A percentile compares a stretch with the other conserved stretches of the same genome.
phyloP scores from a whole-genome alignment of 1,139 yeast genomes.

The Blastobotrys aristatus region DNA sequence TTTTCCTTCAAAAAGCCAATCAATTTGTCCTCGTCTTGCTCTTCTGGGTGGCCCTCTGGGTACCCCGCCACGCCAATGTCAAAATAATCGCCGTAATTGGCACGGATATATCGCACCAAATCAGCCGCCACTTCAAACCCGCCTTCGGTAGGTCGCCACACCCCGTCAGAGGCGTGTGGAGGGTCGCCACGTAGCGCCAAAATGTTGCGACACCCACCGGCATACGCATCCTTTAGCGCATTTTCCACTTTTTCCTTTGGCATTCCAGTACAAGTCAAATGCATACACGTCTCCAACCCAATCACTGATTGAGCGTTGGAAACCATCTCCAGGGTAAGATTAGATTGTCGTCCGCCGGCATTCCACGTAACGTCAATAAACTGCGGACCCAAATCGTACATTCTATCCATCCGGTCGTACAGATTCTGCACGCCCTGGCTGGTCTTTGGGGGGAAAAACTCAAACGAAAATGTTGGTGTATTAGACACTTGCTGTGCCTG shows the following conservation, averaged over 20 bases:
- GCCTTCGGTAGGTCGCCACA: slow-evolving; percentile 50
- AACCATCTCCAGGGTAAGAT: slow-evolving; percentile 83
- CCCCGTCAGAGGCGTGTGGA: slow-evolving; percentile 51
- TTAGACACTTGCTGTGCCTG: slow-evolving; percentile 29
- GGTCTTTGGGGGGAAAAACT: slow-evolving; percentile 97
- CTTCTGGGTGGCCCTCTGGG: slow-evolving; percentile 98
- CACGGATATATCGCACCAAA: slow-evolving; percentile 68
- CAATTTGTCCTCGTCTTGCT: slow-evolving; percentile 51
- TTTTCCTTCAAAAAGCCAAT: slow-evolving; percentile 74
- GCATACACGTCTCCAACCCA: slow-evolving; percentile 97
- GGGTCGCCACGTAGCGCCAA: slow-evolving; percentile 95
- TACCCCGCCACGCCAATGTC: slow-evolving; percentile 92
- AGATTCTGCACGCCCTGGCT: slow-evolving; percentile 94
- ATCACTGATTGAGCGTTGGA: slow-evolving; percentile 87
- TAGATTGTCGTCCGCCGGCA: slow-evolving; percentile 87
- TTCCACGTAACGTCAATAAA: slow-evolving; percentile 97
- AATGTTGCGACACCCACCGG: slow-evolving; percentile 92
- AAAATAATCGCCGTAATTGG: slow-evolving; percentile 67
- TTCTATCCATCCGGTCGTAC: slow-evolving; percentile 95
- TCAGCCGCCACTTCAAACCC: slow-evolving; percentile 78
- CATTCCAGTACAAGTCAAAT: slow-evolving; percentile 96
- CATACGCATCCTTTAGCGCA: slow-evolving; percentile 80
- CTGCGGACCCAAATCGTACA: slow-evolving; percentile 88
- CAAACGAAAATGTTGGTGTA: slow-evolving; percentile 79
- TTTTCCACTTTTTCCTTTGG: slow-evolving; percentile 71